phyloP scores from a whole-genome alignment of 140 eudicot species.

The Ambrosia hybrid region DNA sequence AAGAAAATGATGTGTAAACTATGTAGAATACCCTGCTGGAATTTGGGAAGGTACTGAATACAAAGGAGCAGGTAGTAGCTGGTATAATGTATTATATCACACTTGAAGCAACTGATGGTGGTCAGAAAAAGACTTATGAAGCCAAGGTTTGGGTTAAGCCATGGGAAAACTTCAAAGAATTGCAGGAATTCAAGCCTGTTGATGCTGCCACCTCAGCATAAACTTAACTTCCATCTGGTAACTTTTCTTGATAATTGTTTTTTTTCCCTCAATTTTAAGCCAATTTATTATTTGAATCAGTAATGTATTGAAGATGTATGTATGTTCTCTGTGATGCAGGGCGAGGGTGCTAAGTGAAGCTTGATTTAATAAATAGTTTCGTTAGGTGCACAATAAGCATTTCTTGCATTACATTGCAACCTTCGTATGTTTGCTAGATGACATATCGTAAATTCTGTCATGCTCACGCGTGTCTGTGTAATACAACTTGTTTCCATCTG shows the following conservation, averaged over 20 bases:
- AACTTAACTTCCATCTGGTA: constrained; percentile 9
- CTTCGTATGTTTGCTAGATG: not conserved
- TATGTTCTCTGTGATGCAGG: constrained; percentile 8
- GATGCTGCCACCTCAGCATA: constrained; percentile 2
- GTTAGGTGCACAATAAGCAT: not conserved
- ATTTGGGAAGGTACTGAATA: constrained; percentile 51
- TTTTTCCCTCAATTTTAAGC: not conserved
- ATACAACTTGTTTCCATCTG: not conserved
- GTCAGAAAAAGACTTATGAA: constrained; percentile 56
- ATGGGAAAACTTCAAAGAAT: constrained; percentile 69
- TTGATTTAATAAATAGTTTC: not conserved
- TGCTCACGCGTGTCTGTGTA: not conserved
- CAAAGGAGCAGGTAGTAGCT: constrained; percentile 59
- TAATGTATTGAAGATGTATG: not conserved
- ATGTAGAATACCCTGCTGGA: constrained; percentile 60
- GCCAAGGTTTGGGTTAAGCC: constrained; percentile 84
- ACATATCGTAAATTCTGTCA: not conserved
- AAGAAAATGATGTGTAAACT: not conserved
- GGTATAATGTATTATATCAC: constrained; percentile 67
- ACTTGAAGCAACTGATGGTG: constrained; percentile 62
- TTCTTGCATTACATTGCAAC: constrained; percentile 15
- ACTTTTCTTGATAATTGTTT: not conserved
- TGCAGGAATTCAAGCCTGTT: constrained; percentile 13
- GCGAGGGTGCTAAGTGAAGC: constrained; percentile 3
- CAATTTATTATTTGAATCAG: not conserved